Evolutionary conservation across 2,329 filamentous ascomycete species (phyloP).

Genomic region (Neophaeococcomyces aloes): DNA sequence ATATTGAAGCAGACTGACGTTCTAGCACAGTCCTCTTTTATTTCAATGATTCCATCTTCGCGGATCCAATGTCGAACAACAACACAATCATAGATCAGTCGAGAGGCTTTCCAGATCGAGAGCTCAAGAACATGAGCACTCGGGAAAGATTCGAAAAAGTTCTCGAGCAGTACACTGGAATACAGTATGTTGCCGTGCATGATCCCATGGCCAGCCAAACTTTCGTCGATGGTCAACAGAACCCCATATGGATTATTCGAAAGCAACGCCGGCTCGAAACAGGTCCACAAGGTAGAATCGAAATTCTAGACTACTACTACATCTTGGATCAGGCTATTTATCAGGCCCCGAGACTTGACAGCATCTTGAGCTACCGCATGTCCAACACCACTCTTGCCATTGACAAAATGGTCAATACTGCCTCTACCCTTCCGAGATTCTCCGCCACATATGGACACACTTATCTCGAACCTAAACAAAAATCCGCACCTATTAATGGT

Average conservation of each 20-base stretch:
- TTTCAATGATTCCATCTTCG: slow-evolving; percentile 54
- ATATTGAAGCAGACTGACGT: slow-evolving; percentile 2
- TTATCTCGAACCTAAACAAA: slow-evolving; percentile 41
- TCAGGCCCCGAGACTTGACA: slow-evolving; percentile 51
- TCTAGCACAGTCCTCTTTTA: slow-evolving; percentile 45
- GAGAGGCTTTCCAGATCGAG: slow-evolving; percentile 38
- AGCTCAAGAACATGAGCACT: slow-evolving; percentile 42
- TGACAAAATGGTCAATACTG: slow-evolving; percentile 44
- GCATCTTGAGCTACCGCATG: slow-evolving; percentile 46
- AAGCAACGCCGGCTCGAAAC: slow-evolving; percentile 45
- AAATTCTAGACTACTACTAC: slow-evolving; percentile 49
- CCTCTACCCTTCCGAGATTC: slow-evolving; percentile 46
- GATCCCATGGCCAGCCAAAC: slow-evolving; percentile 43
- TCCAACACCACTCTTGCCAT: slow-evolving; percentile 47
- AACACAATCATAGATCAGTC: slow-evolving; percentile 43
- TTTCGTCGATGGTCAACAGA: slow-evolving; percentile 29
- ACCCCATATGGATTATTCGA: slow-evolving; percentile 48
- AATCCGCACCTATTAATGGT: slow-evolving; percentile 17
- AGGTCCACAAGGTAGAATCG: slow-evolving; percentile 39
- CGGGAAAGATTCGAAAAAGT: slow-evolving; percentile 47
- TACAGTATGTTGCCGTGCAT: slow-evolving; percentile 50
- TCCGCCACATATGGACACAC: slow-evolving; percentile 50
- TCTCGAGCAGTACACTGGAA: slow-evolving; percentile 44
- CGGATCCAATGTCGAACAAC: slow-evolving; percentile 52
- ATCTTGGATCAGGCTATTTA: slow-evolving; percentile 51